Evolutionary conservation across 2,329 filamentous ascomycete genomes (phyloP), one percentile per base, ranked within the genome.

Genomic region (Aspergillus ibericus): DNA sequence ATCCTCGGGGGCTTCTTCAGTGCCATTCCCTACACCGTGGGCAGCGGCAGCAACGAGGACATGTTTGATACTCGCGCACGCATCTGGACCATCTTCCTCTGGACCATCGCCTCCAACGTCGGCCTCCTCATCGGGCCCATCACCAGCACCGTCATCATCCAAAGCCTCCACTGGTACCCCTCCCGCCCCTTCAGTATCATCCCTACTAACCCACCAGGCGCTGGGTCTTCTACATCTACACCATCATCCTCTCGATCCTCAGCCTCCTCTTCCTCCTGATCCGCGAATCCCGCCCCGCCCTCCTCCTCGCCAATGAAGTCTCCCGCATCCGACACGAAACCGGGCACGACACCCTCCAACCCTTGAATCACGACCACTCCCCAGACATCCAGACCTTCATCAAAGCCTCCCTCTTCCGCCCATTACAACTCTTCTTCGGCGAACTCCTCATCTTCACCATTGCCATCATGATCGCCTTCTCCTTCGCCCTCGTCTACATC

Each of bases 21-120:
- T 0, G 78, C 80, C 2, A 74, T 81, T n/a, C 80, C 80, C 0
- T 72, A 77, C 0, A 75, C 78, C 4, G 75, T 82, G 7, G 74
- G 77, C 3, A 72, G 76, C 0, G 79, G 80, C 0, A 80, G 76
- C 51, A 73, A 82, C 29, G 81, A 83, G 59, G 80, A 82, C 62
- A 75, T 82, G 66, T 82, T 75, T 66, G 75, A 80, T 51, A 70
- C 73, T 1, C 70, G 71, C 50, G 67, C 68, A 16, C 72, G 80
- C 5, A 75, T 81, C 4, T 82, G 78, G 78, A 61, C 78, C 4
- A 70, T 82, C 1, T 76, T 77, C 44, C 55, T 75, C 2, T 82
- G 79, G 76, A 74, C 74, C 36, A 68, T 71, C 13, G 70, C 70
- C 3, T 72, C 78, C 0, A 79, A 76, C 1, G 61, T 77, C 6